A percentile compares a stretch with the other conserved stretches of the same genome.
Evolutionary conservation across 2,329 filamentous ascomycete genomes (phyloP).

Genomic region (Claviceps quebecensis): DNA sequence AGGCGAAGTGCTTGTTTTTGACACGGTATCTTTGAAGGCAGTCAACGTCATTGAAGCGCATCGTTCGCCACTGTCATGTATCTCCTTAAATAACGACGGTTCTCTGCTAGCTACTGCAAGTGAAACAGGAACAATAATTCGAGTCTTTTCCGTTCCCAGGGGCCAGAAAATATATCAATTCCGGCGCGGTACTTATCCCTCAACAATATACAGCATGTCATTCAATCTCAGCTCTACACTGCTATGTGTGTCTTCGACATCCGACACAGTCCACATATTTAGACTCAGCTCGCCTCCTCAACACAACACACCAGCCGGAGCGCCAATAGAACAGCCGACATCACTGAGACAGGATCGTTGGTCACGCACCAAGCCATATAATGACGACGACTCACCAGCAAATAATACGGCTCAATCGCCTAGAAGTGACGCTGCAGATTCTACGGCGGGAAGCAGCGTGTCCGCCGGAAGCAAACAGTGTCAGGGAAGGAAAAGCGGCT

Average conservation of each 20-base stretch:
- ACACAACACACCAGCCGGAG: slow-evolving; percentile 20
- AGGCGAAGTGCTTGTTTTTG: slow-evolving; percentile 86
- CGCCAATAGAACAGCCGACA: slow-evolving; percentile 23
- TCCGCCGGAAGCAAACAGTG: slow-evolving; percentile 13
- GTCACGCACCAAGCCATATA: slow-evolving; percentile 37
- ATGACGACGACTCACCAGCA: slow-evolving; percentile 25
- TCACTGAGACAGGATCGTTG: slow-evolving; percentile 37
- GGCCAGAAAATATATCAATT: slow-evolving; percentile 95
- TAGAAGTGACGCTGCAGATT: slow-evolving; percentile 32
- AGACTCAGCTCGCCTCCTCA: slow-evolving; percentile 47
- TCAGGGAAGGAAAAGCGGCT: slow-evolving; percentile 49
- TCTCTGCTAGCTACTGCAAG: slow-evolving; percentile 87
- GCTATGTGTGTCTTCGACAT: slow-evolving; percentile 88
- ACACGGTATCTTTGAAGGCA: slow-evolving; percentile 76
- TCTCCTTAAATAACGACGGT: slow-evolving; percentile 84
- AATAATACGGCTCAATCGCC: slow-evolving; percentile 40
- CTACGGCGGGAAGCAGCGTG: slow-evolving; percentile 14
- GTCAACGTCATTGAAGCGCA: slow-evolving; percentile 95
- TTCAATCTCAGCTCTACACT: slow-evolving; percentile 92
- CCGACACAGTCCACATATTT: slow-evolving; percentile 95
- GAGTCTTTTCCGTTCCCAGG: slow-evolving; percentile 82
- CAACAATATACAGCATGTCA: slow-evolving; percentile 95
- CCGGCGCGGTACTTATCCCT: slow-evolving; percentile 85
- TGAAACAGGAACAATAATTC: slow-evolving; percentile 93
- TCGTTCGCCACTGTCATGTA: slow-evolving; percentile 76